A percentile compares a stretch with the other conserved stretches of the same genome.
Evolutionary conservation across 495 filamentous ascomycete species (phyloP).

Genomic region (Sabuloglossum arenarium): DNA sequence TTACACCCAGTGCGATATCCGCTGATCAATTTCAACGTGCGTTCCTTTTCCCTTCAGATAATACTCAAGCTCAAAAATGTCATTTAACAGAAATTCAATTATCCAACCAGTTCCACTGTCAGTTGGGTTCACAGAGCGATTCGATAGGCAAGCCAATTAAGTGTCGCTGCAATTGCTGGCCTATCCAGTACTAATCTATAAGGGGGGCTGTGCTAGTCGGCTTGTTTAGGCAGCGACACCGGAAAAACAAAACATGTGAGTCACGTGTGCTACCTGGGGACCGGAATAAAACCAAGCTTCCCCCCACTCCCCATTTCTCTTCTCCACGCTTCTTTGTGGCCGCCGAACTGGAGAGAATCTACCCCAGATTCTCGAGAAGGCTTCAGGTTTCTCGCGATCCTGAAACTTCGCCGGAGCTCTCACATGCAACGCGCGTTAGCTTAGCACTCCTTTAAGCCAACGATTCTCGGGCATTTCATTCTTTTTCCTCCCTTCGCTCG

Average conservation of each 20-base stretch:
- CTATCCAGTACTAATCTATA: not conserved
- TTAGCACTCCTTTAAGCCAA: slow-evolving; percentile 1
- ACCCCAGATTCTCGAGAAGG: slow-evolving; percentile 2
- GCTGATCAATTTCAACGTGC: too few relatives aligned
- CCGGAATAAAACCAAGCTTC: not conserved
- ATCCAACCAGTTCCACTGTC: too few relatives aligned
- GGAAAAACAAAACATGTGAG: not conserved
- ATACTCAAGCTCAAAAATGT: too few relatives aligned
- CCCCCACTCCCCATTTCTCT: not conserved
- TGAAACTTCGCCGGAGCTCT: slow-evolving; percentile 3
- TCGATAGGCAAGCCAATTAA: too few relatives aligned
- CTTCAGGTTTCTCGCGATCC: slow-evolving; percentile 2
- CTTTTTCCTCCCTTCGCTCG: not conserved
- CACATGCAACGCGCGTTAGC: slow-evolving; percentile 5
- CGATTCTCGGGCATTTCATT: not conserved
- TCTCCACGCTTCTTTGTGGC: slow-evolving; percentile 2
- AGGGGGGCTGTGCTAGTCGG: not conserved
- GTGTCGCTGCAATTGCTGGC: too few relatives aligned
- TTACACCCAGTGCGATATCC: too few relatives aligned
- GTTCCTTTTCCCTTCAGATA: too few relatives aligned
- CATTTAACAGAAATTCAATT: too few relatives aligned
- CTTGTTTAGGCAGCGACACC: not conserved
- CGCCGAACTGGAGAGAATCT: slow-evolving; percentile 5
- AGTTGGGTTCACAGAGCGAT: too few relatives aligned
- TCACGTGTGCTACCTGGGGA: not conserved